These are phyloP conservation scores for Diaporthe aspalathi DNA, from an alignment of 2,329 filamentous ascomycete species.

Conservation along the genomic window DNA sequence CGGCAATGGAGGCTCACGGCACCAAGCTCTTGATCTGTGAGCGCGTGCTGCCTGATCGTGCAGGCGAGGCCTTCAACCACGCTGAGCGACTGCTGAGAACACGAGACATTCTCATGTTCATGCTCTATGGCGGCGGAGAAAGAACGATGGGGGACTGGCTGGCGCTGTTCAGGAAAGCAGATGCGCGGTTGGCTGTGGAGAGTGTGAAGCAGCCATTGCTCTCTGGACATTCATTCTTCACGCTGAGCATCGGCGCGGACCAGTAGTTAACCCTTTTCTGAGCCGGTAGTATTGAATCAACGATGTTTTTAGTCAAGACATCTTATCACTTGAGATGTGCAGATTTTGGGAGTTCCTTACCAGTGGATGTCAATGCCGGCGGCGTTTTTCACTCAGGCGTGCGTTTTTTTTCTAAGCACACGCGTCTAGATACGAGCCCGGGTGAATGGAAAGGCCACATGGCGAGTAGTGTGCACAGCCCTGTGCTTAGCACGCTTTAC, in stretches of 20 bases:
- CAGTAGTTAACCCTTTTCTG: neutral
- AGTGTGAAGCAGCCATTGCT: neutral
- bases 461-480: too few relatives aligned
- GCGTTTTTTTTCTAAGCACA: too few relatives aligned
- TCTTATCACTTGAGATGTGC: too few relatives aligned
- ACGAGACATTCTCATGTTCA: slow-evolving; percentile 37
- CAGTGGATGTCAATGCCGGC: too few relatives aligned
- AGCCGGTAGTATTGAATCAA: neutral
- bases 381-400: too few relatives aligned
- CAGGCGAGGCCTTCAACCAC: slow-evolving; percentile 35
- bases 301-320: too few relatives aligned
- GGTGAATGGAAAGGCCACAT: too few relatives aligned
- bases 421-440: too few relatives aligned
- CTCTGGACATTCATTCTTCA: neutral
- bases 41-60: slow-evolving; percentile 38
- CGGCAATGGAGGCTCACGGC: slow-evolving; percentile 46
- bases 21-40: slow-evolving; percentile 37
- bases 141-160: slow-evolving; percentile 35
- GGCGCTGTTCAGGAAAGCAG: slow-evolving; percentile 33
- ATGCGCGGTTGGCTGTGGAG: slow-evolving; percentile 32
- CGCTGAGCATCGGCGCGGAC: neutral
- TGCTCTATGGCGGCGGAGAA: slow-evolving; percentile 38
- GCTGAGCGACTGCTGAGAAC: slow-evolving; percentile 30
- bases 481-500: too few relatives aligned
- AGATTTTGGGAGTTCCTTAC: too few relatives aligned